Base-by-base conservation (phyloP, 2,329 filamentous ascomycete genomes). In the Parastagonospora nodorum region DNA sequence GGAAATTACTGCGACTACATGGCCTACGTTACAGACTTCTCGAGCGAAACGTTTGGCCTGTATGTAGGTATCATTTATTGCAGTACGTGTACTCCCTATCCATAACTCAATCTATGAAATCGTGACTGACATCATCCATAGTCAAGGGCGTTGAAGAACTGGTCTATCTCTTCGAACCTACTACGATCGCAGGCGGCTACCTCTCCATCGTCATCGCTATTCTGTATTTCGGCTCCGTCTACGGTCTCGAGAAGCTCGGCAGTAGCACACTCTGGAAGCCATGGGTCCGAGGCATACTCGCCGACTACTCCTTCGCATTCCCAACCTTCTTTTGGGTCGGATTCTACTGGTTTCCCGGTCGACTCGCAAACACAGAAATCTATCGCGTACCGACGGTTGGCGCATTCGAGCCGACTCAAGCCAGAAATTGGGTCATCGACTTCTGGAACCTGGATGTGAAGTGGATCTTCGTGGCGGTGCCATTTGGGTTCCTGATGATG, bases 1-100 rank as follows among this genome's bases (percentile, higher is more conserved):
- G 77, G 76, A 45, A 84, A 84, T 51, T 68, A 75, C 33, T 82
- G 80, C 61, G 80, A 84, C 59, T 83, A 83, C 60, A 83, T 84
- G 81, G 77, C 80, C 5, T 83, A 83, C 56, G 80, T 84, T 28
- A 84, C 81, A 2, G 80, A 83, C 49, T 84, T 84, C 52, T 82
- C 79, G 0, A 80, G 77, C 45, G 77, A 82, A 50, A 73, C 76
- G 0, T 84, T 84, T 49, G 80, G 79, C 40, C 74, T 80, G 60
- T 83, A 84, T 60, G 80, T 83, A 6, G 81, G 79, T 9, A 82
- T 83, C 44, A 82, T 83, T 40, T 83, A 84, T 49, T 77, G 82
- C 60, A 74, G 74, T 78, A 68, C 27, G 75, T 33, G 27, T 30
- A 29, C 5, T 5, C 14, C 12, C 24, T 8, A n/a, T 16, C n/a